Evolutionary conservation across 345 rosid genomes (phyloP).

Genomic region (Atalantia buxifolia): DNA sequence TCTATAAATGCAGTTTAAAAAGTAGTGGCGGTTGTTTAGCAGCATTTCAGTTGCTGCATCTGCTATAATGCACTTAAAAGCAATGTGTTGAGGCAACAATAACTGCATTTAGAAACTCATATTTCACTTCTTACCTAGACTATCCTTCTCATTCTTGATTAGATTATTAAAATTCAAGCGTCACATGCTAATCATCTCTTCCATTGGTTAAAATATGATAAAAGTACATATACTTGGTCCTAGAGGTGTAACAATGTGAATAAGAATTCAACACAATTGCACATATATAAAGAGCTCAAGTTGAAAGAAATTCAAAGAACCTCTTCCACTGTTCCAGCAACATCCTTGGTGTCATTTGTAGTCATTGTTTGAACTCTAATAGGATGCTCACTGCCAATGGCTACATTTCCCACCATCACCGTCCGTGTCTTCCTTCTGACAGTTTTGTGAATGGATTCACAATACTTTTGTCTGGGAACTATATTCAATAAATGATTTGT

Average conservation of each 20-base stretch:
- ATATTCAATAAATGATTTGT: conserved; percentile 18
- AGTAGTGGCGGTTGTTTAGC: neutral
- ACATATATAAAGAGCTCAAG: neutral
- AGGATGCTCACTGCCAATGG: conserved; percentile 93
- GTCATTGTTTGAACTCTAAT: conserved; percentile 97
- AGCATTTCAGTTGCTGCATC: neutral
- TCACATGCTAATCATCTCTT: neutral
- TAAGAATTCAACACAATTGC: neutral
- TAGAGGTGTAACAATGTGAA: neutral
- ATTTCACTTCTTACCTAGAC: neutral
- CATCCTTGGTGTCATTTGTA: conserved; percentile 82
- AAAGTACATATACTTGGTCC: neutral
- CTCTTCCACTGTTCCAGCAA: conserved; percentile 92
- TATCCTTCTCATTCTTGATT: neutral
- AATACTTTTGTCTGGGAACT: conserved; percentile 96
- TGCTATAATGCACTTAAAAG: neutral
- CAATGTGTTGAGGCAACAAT: neutral
- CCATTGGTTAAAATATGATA: neutral
- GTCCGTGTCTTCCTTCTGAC: conserved; percentile 89
- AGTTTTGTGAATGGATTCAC: conserved; percentile 83
- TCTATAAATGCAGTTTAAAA: neutral
- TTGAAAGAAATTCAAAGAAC: conserved; percentile 31
- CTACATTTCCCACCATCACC: conserved; percentile 92
- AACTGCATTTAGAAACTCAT: neutral
- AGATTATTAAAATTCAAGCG: neutral